A percentile compares a stretch with the other conserved stretches of the same genome.
Conservation (phyloP, 768 basidiomycete genomes). For the Russula brevipes region DNA sequence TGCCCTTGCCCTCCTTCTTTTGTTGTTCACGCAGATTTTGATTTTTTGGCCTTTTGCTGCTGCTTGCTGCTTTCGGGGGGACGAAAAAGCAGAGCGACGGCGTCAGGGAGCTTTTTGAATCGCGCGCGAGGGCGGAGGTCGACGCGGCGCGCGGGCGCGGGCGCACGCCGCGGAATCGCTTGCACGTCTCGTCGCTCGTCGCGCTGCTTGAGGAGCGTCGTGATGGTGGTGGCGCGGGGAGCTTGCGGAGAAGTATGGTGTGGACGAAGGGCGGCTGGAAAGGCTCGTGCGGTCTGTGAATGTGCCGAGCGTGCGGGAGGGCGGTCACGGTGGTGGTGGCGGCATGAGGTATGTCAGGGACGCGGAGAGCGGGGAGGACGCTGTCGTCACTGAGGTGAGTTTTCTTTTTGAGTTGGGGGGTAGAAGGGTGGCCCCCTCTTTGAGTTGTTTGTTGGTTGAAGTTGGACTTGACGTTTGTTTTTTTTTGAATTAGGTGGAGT, state of each 20-base stretch:
- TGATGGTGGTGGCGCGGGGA: constrained; percentile 17
- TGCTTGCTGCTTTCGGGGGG: constrained; percentile 11
- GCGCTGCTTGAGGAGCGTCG: constrained; percentile 56
- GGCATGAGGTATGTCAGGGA: constrained; percentile 2
- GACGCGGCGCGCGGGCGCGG: constrained; percentile 42
- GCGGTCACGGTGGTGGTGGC: constrained; percentile 20
- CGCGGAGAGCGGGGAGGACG: constrained; percentile 49
- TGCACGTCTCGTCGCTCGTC: constrained; percentile 48
- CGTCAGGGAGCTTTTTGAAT: constrained; percentile 45
- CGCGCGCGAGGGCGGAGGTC: constrained; percentile 50
- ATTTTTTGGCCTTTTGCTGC: no score
- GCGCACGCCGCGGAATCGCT: constrained; percentile 43
- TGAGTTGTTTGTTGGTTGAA: no score
- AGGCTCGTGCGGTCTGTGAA: constrained; percentile 53
- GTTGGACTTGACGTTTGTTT: background rate
- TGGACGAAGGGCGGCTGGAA: constrained; percentile 51
- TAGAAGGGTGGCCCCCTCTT: no score
- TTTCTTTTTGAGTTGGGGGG: background rate
- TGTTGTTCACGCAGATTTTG: no score
- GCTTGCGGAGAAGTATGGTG: constrained; percentile 49
- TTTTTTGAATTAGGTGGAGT: constrained; percentile 1
- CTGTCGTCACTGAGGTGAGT: constrained; percentile 46
- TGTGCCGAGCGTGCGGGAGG: constrained; percentile 55
- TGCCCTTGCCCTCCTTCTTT: no score
- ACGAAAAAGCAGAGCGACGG: constrained; percentile 27